Percentiles rank a stretch among this genome's conserved stretches.
Conservation (phyloP, 1,139 yeast genomes). For the Debaryomycetaceae sp. region DNA sequence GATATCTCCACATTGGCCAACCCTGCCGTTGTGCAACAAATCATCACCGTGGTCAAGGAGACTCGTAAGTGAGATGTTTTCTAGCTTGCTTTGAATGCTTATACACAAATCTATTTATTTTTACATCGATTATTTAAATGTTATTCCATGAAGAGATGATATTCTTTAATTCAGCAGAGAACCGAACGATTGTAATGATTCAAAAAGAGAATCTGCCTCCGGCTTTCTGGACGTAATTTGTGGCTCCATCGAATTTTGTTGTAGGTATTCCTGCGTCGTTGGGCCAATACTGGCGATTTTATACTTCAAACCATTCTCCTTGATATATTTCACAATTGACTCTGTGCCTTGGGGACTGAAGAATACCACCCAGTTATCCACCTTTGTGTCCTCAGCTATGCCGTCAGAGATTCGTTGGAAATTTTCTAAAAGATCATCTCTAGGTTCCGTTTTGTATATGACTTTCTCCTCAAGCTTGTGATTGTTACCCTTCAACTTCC, state of each 20-base stretch:
- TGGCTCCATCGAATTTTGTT: slow-evolving; percentile 50
- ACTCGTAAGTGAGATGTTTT: slow-evolving; percentile 2
- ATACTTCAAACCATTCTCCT: slow-evolving; percentile 16
- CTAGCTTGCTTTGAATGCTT: background rate
- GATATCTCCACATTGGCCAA: slow-evolving; percentile 76
- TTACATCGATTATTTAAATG: slow-evolving; percentile 1
- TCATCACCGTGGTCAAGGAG: slow-evolving; percentile 56
- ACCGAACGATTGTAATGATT: slow-evolving; percentile 12
- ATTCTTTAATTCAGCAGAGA: background rate
- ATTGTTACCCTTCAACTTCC: slow-evolving; percentile 44
- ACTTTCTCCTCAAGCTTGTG: slow-evolving; percentile 58
- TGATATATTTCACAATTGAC: slow-evolving; percentile 49
- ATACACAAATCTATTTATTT: background rate
- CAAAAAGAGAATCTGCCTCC: slow-evolving; percentile 56
- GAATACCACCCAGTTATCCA: slow-evolving; percentile 65
- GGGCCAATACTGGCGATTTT: slow-evolving; percentile 89
- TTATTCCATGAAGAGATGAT: background rate
- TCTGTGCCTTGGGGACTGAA: slow-evolving; percentile 91
- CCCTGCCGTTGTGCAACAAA: slow-evolving; percentile 64
- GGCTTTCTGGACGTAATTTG: slow-evolving; percentile 71
- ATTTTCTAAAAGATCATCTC: slow-evolving; percentile 42
- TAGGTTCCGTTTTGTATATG: slow-evolving; percentile 63
- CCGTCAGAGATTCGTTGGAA: slow-evolving; percentile 23
- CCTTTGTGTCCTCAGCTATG: slow-evolving; percentile 3
- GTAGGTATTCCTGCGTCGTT: slow-evolving; percentile 71